Conservation (phyloP, 176 grass and related monocot genomes). For the Tillandsia fasciculata region DNA sequence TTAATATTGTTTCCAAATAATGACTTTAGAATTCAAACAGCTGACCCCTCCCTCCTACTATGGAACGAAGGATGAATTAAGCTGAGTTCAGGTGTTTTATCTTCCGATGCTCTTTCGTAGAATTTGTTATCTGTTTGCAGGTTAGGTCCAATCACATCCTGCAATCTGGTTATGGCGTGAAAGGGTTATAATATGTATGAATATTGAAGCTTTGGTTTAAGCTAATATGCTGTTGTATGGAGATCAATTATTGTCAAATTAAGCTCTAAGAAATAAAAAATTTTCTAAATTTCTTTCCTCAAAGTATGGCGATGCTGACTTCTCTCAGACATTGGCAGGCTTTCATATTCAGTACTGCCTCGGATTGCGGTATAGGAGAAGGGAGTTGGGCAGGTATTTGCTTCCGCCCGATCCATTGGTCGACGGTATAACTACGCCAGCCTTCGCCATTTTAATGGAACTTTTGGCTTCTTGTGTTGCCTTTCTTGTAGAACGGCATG, state of each 20-base stretch:
- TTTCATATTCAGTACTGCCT: conserved; percentile 82
- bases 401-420: conserved; percentile 55
- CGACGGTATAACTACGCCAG: conserved; percentile 38
- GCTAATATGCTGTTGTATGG: neutral
- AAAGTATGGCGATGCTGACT: conserved; percentile 16
- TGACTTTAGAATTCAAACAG: too few relatives aligned
- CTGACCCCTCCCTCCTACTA: too few relatives aligned
- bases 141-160: neutral
- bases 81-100: too few relatives aligned
- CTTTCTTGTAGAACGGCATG: too few relatives aligned
- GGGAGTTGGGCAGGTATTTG: conserved; percentile 83
- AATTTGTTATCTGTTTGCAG: too few relatives aligned
- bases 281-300: neutral
- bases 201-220: neutral
- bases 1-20: too few relatives aligned
- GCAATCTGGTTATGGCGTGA: neutral
- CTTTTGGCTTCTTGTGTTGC: neutral
- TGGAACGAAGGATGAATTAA: too few relatives aligned
- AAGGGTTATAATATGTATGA: neutral
- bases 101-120: too few relatives aligned
- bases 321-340: conserved; percentile 65
- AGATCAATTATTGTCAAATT: neutral
- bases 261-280: neutral
- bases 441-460: neutral
- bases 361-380: conserved; percentile 67